A percentile compares a stretch with the other conserved stretches of the same genome.
Evolutionary conservation across 441 rosid species (phyloP).

Genomic region (Oxalis stricta): DNA sequence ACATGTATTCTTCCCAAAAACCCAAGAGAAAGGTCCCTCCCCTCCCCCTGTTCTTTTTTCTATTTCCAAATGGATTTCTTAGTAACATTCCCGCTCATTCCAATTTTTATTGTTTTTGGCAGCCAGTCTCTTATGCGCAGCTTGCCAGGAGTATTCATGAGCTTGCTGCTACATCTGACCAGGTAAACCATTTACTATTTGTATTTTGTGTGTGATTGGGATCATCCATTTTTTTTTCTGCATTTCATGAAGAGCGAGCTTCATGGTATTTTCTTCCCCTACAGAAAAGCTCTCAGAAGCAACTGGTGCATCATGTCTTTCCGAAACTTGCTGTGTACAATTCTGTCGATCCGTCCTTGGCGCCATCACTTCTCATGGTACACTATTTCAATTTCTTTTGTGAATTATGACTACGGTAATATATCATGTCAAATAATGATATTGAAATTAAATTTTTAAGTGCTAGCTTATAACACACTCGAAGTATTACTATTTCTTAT

Average conservation of each 20-base stretch:
- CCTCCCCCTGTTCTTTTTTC: not conserved
- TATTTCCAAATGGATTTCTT: not conserved
- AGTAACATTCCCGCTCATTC: not conserved
- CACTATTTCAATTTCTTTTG: slow-evolving; percentile 7
- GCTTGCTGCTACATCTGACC: slow-evolving; percentile 91
- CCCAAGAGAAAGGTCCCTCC: slow-evolving; percentile 44
- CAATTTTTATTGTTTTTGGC: slow-evolving; percentile 11
- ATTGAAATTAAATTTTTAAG: too few relatives aligned
- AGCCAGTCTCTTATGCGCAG: slow-evolving; percentile 97
- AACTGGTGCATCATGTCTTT: slow-evolving; percentile 80
- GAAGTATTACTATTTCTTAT: too few relatives aligned
- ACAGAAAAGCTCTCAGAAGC: slow-evolving; percentile 92
- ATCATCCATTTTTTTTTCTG: slow-evolving; percentile 1
- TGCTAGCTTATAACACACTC: too few relatives aligned
- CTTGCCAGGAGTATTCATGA: slow-evolving; percentile 98
- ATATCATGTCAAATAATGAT: too few relatives aligned
- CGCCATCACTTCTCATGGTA: slow-evolving; percentile 99
- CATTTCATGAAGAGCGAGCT: slow-evolving; percentile 1
- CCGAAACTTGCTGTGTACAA: slow-evolving; percentile 98
- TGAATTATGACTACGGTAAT: too few relatives aligned
- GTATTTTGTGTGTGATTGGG: not conserved
- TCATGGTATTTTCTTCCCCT: slow-evolving; percentile 4
- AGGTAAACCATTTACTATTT: slow-evolving; percentile 29
- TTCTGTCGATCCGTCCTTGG: slow-evolving; percentile 96
- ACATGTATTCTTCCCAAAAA: slow-evolving; percentile 61